These are phyloP conservation scores for Amanita molliuscula DNA, from an alignment of 768 basidiomycete species.

Conservation along the genomic window DNA sequence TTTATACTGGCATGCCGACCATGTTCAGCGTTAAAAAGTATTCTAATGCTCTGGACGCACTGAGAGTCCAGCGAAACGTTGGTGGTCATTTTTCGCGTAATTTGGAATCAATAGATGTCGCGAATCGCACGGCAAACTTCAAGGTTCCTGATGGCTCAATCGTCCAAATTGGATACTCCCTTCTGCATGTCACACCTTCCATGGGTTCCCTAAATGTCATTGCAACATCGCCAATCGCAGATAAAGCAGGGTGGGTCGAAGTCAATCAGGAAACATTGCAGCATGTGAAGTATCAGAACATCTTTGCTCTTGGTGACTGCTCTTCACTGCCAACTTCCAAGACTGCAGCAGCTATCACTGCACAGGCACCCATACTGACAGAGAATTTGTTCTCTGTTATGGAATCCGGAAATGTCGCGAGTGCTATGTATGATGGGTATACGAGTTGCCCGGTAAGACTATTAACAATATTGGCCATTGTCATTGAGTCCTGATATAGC, in stretches of 20 bases:
- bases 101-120: slow-evolving; percentile 61
- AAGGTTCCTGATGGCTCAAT: slow-evolving; percentile 63
- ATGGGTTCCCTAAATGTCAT: slow-evolving; percentile 84
- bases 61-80: slow-evolving; percentile 73
- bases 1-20: slow-evolving; percentile 84
- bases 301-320: slow-evolving; percentile 90
- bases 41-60: slow-evolving; percentile 70
- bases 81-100: slow-evolving; percentile 79
- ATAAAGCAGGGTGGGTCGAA: slow-evolving; percentile 82
- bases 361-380: slow-evolving; percentile 81
- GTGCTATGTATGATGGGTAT: slow-evolving; percentile 79
- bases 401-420: slow-evolving; percentile 58
- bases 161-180: slow-evolving; percentile 65
- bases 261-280: slow-evolving; percentile 76
- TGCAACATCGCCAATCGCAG: slow-evolving; percentile 68
- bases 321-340: slow-evolving; percentile 90
- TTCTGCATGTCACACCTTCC: slow-evolving; percentile 83
- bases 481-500: slow-evolving; percentile 23
- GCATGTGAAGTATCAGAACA: slow-evolving; percentile 74
- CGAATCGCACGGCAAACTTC: slow-evolving; percentile 77
- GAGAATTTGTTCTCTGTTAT: slow-evolving; percentile 79
- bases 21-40: slow-evolving; percentile 99
- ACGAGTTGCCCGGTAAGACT: slow-evolving; percentile 73
- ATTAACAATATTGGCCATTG: neutral
- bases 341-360: slow-evolving; percentile 90